Evolutionary conservation across 495 filamentous ascomycete species (phyloP), one percentile per base, ranked within the genome.

Genomic region (Xylaria intraflava): DNA sequence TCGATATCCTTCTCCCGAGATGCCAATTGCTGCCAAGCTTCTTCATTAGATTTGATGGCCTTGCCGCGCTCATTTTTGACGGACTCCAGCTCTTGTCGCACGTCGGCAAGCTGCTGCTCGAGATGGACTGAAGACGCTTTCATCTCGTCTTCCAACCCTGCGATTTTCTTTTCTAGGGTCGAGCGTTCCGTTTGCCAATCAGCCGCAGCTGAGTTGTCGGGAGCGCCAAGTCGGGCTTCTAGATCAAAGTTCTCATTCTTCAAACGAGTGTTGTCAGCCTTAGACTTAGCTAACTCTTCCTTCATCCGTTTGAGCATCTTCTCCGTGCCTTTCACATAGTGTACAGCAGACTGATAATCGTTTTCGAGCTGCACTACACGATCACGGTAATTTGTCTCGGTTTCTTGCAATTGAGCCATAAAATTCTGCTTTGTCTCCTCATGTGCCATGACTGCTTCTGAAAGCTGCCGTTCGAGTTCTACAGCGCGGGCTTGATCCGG

Each of bases 221-320:
- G 57, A 51, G 69, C 64, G 22, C 72, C 71, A 4, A 78, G 62
- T 58, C 72, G 74, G 49, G 79, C 77, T 20, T 76, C 76, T 22
- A 77, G 62, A 55, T 82, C 75, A 24, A 87, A 80, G 24, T 96
- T 70, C 57, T 96, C 87, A 30, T 82, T 81, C 66, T 94, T 90
- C 30, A 96, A 67, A 51, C 85, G 84, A n/a, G 75, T 74, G 60
- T 95, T 96, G 43, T 91, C 84, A 35, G 81, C 71, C 77, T 96
- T 96, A 68, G 90, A 90, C 31, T 90, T 88, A 33, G 83, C 74
- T 11, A 97, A 76, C 68, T 98, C 93, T 58, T 96, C 90, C 75
- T 98, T 97, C 83, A 98, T 95, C 61, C 91, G 90, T 70, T 92
- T 91, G 22, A 98, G 78, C 89, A 99, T 95, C 79, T 96, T 96